A percentile compares a stretch with the other conserved stretches of the same genome.
Evolutionary conservation across 2,329 filamentous ascomycete genomes (phyloP).

Genomic region (Diaporthe destruens): DNA sequence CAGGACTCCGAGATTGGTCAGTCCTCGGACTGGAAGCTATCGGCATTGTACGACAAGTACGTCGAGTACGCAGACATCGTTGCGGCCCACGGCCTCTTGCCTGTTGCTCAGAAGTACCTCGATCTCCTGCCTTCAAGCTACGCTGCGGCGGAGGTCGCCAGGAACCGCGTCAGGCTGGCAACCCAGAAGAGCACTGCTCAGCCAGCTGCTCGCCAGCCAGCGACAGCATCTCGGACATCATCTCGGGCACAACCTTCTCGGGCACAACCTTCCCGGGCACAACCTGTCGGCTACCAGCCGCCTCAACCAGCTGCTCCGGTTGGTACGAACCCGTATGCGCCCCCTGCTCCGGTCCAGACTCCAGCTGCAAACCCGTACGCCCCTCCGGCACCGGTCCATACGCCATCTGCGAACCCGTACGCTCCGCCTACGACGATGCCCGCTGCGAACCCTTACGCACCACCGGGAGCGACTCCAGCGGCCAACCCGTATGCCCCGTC

Average conservation of each 20-base stretch:
- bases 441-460: conserved; percentile 49
- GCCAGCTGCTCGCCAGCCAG: conserved; percentile 50
- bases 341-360: conserved; percentile 42
- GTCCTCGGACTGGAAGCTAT: conserved; percentile 87
- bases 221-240: conserved; percentile 47
- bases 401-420: conserved; percentile 51
- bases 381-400: conserved; percentile 45
- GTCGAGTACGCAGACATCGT: conserved; percentile 97
- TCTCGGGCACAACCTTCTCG: conserved; percentile 57
- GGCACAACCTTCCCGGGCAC: conserved; percentile 56
- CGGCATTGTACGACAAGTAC: conserved; percentile 91
- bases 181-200: conserved; percentile 69
- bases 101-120: conserved; percentile 90
- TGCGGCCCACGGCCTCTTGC: conserved; percentile 87
- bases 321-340: conserved; percentile 51
- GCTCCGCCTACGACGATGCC: conserved; percentile 43
- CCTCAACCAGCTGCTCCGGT: conserved; percentile 53
- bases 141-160: conserved; percentile 86
- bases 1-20: conserved; percentile 80
- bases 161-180: conserved; percentile 86
- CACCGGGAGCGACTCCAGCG: conserved; percentile 41
- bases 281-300: conserved; percentile 63
- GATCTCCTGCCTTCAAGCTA: conserved; percentile 87
- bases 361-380: conserved; percentile 38
- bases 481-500: conserved; percentile 54